Conservation (phyloP, 371 early-diverging fungal genomes). For the Mortierella sp. region DNA sequence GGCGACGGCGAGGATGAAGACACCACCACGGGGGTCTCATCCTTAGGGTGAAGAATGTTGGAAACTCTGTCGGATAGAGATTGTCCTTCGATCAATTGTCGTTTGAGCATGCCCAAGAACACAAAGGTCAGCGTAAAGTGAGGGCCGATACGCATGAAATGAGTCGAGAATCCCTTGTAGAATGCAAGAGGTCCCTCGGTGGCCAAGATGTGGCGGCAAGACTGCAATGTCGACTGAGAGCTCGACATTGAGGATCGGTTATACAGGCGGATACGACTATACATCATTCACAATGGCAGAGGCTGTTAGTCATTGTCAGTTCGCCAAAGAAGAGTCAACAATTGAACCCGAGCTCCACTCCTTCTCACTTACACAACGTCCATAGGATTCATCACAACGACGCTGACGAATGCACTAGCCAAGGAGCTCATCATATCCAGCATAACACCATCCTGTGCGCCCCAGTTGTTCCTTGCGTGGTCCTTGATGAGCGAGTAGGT, state of each 20-base stretch:
- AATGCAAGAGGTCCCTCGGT: constrained; percentile 71
- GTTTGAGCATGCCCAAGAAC: constrained; percentile 64
- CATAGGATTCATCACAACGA: constrained; percentile 76
- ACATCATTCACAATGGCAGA: background rate
- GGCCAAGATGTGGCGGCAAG: constrained; percentile 57
- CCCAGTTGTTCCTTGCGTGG: constrained; percentile 60
- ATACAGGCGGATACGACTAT: constrained; percentile 71
- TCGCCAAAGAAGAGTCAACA: too few species aligned
- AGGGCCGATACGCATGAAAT: constrained; percentile 79
- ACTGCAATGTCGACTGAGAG: constrained; percentile 60
- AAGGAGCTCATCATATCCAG: constrained; percentile 73
- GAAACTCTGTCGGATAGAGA: background rate
- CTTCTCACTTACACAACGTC: constrained; percentile 64
- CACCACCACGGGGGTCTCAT: constrained; percentile 22
- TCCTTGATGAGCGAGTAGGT: constrained; percentile 73
- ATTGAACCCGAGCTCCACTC: too few species aligned
- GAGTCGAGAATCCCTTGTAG: constrained; percentile 75
- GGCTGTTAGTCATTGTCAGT: too few species aligned
- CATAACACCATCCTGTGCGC: constrained; percentile 65
- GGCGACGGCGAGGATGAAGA: constrained; percentile 35
- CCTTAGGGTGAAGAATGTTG: constrained; percentile 26
- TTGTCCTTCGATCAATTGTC: constrained; percentile 44
- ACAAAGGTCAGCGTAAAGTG: constrained; percentile 78
- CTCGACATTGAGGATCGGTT: constrained; percentile 67
- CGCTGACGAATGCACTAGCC: constrained; percentile 59